Conservation (phyloP, 768 basidiomycete genomes). For the Asterophora lycoperdoides region DNA sequence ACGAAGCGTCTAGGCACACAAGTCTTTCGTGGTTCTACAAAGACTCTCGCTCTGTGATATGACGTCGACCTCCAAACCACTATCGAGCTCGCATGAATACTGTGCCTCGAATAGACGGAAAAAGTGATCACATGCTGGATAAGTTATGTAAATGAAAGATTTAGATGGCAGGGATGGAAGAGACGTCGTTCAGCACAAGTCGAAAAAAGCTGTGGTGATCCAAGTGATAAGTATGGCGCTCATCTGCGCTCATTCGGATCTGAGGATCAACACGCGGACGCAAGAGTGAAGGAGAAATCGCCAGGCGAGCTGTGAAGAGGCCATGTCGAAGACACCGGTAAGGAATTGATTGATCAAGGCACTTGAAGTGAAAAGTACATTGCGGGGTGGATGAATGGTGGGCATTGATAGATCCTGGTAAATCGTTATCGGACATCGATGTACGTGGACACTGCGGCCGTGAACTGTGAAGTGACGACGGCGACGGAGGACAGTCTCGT, state of each 20-base stretch:
- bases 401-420: conserved; percentile 8
- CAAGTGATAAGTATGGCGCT: too few species aligned
- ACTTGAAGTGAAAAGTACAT: background rate
- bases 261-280: conserved; percentile 14
- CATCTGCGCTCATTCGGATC: background rate
- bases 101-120: too few species aligned
- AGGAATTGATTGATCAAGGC: conserved; percentile 7
- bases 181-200: too few species aligned
- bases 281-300: background rate
- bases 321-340: background rate
- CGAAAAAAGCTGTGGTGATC: too few species aligned
- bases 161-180: background rate
- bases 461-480: conserved; percentile 2
- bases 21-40: too few species aligned
- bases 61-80: background rate
- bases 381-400: background rate
- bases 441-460: background rate
- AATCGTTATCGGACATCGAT: conserved; percentile 18
- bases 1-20: too few species aligned
- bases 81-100: too few species aligned
- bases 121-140: background rate
- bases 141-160: background rate
- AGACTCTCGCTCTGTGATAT: background rate
- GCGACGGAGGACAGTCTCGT: conserved; percentile 10
- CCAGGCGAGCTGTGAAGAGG: conserved; percentile 3